Base-by-base conservation (phyloP, 768 basidiomycete species). In the Phanerochaete carnosa region DNA sequence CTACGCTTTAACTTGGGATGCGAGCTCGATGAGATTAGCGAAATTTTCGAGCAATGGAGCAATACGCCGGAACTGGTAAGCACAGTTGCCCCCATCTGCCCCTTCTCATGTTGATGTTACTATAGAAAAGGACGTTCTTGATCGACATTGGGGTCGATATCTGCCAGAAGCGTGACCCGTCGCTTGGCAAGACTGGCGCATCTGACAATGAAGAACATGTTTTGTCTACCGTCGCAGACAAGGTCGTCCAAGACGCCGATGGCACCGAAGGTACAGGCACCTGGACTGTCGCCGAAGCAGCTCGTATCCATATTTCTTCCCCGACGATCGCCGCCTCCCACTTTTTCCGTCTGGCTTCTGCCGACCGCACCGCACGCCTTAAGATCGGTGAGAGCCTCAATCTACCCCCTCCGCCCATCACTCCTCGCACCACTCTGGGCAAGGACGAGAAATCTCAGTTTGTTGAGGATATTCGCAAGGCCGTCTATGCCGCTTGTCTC, bases 381-480 rank as follows among this genome's bases (percentile, higher is more conserved):
- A 93, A 95, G 69, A 98, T 99, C 71, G 97, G 96, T 60, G 97
- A 99, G 79, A 62, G 43, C 35, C 62, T 67, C 26, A 59, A 60
- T 16, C 33, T 62, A 95, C 97, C 65, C 97, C 98, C 66, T 98
- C 98, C 72, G 95, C 97, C 65, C 93, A 96, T 73, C 98, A 94
- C 81, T 77, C 97, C 97, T 37, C 88, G 92, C 73, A 92, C 88
- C 49, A 93, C 96, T 73, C 77, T 86, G 23, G 98, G 98, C 92
- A 87, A 87, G 63, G 97, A 95, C 61, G 94, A 98, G 85, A 98
- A 98, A 83, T 82, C 95, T 74, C 90, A 95, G 71, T 98, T 99
- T 79, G 97, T 99, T 74, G 92, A 97, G 72, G 97, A 99, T 76
- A 89, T 99, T 64, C 96, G 98, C 77, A 96, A 98, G 75, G 96